Percentiles rank a stretch among this genome's conserved stretches.
phyloP scores from a whole-genome alignment of 2,329 filamentous ascomycete species.

The Aspergillus ustus region DNA sequence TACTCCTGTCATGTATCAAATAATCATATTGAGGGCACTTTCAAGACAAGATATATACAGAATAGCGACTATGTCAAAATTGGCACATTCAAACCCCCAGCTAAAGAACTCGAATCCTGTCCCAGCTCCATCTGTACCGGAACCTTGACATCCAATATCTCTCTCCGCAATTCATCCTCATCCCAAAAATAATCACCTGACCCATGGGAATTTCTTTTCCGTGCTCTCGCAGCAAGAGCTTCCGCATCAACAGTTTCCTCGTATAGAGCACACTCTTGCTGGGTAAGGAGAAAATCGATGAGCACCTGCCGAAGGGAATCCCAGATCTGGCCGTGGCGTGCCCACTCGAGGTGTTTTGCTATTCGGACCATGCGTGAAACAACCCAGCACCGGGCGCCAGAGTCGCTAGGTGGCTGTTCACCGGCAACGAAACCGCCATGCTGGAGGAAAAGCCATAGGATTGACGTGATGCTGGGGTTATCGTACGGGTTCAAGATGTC shows the following conservation, averaged over 20 bases:
- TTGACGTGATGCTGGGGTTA: slow-evolving; percentile 35
- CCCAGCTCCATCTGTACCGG: neutral
- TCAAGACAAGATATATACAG: neutral
- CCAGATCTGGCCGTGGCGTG: slow-evolving; percentile 33
- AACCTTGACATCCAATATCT: slow-evolving; percentile 26
- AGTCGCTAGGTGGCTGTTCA: slow-evolving; percentile 24
- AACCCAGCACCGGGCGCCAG: slow-evolving; percentile 36
- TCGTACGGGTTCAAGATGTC: slow-evolving; percentile 28
- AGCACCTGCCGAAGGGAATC: slow-evolving; percentile 32
- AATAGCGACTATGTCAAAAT: slow-evolving; percentile 18
- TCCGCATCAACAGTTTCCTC: slow-evolving; percentile 26
- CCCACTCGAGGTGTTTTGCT: slow-evolving; percentile 38
- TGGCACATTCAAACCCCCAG: slow-evolving; percentile 20
- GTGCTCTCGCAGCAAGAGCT: slow-evolving; percentile 30
- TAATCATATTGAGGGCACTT: neutral
- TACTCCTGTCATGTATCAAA: too few species aligned
- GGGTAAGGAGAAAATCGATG: slow-evolving; percentile 32
- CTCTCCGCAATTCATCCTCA: slow-evolving; percentile 33
- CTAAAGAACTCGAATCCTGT: neutral
- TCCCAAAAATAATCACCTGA: slow-evolving; percentile 30
- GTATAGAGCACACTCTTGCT: slow-evolving; percentile 37
- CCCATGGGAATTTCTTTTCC: slow-evolving; percentile 11
- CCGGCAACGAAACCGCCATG: slow-evolving; percentile 32
- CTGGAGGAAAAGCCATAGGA: slow-evolving; percentile 37
- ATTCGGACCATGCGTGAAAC: slow-evolving; percentile 39